Evolutionary conservation across 306 rosid genomes (phyloP), one percentile per base, ranked within the genome.

Genomic region (Cucurbita ficifolia): DNA sequence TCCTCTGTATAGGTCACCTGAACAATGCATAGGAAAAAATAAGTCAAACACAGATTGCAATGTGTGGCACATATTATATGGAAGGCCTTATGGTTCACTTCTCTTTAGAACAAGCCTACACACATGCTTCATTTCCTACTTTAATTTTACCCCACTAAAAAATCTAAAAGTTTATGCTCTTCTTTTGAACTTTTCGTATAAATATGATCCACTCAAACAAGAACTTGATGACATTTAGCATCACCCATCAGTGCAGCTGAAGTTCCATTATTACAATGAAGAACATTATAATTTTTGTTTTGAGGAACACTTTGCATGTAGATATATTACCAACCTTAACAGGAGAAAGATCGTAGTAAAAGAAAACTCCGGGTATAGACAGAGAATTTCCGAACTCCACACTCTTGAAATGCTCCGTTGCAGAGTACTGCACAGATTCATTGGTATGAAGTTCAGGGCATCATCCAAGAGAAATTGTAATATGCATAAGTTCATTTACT

Each of bases 361-460:
- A 88, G 89, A 85, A 92, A 74, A 89, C 89, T 65, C 98, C 98
- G 10, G 98, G 88, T 70, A 86, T 72, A 54, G 83, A 57, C 7
- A 52, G 82, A 24, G 42, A 73, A 43, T 1, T 56, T 59, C 90
- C 92, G 3, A 72, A 40, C 67, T 92, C 96, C 40, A 87, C 73
- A 82, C 84, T 84, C 84, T 84, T 90, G 77, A 85, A 92, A 88
- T 92, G 98, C 86, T 92, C 96, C 5, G 96, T 92, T 65, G 90
- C 96, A 48, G 98, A 92, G 81, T 89, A 92, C 96, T 92, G 92
- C 77, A 71, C 53, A 79, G 86, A 78, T 75, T 62, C 68, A 38
- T 57, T 0, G 24, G 64, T 49, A 77, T 65, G 74, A 76, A 68
- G 81, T 38, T 79, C 78, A 33, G 3, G 40, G 14, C 59, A 56